phyloP scores from a whole-genome alignment of 2,329 filamentous ascomycete genomes.

The Fusarium lyarnte region DNA sequence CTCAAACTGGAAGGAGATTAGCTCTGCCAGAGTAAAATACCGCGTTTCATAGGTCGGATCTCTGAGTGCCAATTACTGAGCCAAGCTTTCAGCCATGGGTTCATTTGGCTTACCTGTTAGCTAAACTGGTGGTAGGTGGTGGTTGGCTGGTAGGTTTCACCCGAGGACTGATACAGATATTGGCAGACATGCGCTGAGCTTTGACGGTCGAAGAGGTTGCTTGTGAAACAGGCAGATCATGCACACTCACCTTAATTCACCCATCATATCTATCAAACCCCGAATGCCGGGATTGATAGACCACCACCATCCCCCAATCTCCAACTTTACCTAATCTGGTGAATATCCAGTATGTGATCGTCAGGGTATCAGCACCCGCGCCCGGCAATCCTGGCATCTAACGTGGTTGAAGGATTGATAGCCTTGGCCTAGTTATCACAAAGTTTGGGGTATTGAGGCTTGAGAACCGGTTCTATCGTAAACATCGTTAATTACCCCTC shows the following conservation, averaged over 20 bases:
- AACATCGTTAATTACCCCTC: background rate
- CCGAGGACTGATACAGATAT: background rate
- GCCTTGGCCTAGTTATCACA: background rate
- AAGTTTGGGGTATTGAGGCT: background rate
- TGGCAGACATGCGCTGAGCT: background rate
- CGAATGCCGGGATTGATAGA: constrained; percentile 1
- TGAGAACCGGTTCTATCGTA: background rate
- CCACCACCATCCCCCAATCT: background rate
- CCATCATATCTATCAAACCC: background rate
- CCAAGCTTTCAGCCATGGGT: constrained; percentile 23
- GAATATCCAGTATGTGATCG: constrained; percentile 30
- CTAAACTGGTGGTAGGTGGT: background rate
- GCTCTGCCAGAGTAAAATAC: background rate
- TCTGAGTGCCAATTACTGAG: background rate
- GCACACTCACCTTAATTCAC: background rate
- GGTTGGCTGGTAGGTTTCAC: background rate
- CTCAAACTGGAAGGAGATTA: constrained; percentile 30
- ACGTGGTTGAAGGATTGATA: background rate
- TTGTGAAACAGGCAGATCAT: constrained; percentile 18
- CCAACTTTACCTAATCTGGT: constrained; percentile 19
- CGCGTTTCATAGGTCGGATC: background rate
- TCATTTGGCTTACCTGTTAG: background rate
- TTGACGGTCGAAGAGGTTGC: background rate
- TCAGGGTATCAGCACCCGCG: constrained; percentile 18
- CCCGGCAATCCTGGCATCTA: background rate